phyloP scores from a whole-genome alignment of 2,329 filamentous ascomycete species.

The Mollisia scopiformis region DNA sequence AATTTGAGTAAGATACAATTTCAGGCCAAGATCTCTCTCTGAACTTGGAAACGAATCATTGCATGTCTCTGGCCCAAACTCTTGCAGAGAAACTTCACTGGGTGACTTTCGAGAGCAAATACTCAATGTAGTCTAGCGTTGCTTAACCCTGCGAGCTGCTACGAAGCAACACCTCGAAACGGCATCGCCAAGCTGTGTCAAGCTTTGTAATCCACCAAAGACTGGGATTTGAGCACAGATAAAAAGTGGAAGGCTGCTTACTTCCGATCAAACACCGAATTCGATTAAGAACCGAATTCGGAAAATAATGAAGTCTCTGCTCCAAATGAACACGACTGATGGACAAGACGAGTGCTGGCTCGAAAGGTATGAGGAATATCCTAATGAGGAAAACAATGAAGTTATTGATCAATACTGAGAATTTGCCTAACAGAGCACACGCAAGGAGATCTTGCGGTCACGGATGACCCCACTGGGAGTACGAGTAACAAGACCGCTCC shows the following conservation, averaged over 20 bases:
- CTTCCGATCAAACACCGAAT: background rate
- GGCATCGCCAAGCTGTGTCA: background rate
- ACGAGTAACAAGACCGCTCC: background rate
- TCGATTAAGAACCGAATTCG: slow-evolving; percentile 14
- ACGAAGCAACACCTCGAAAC: background rate
- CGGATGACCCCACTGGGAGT: background rate
- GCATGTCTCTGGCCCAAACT: too few relatives aligned
- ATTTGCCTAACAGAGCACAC: background rate
- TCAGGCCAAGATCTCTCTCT: too few relatives aligned
- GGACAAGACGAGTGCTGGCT: background rate
- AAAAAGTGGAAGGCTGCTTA: background rate
- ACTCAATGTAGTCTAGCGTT: background rate
- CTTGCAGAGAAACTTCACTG: too few relatives aligned
- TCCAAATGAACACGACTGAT: background rate
- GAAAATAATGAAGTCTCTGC: slow-evolving; percentile 4
- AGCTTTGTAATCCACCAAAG: background rate
- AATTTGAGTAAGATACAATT: background rate
- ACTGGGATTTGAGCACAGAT: background rate
- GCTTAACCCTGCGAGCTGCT: background rate
- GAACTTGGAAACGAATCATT: too few relatives aligned
- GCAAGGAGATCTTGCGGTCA: background rate
- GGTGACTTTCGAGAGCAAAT: too few relatives aligned
- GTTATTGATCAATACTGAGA: background rate
- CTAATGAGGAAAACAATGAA: background rate
- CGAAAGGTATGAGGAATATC: background rate